Conservation (phyloP, 1,284 basidiomycete species). For the Sutorius eximius region DNA sequence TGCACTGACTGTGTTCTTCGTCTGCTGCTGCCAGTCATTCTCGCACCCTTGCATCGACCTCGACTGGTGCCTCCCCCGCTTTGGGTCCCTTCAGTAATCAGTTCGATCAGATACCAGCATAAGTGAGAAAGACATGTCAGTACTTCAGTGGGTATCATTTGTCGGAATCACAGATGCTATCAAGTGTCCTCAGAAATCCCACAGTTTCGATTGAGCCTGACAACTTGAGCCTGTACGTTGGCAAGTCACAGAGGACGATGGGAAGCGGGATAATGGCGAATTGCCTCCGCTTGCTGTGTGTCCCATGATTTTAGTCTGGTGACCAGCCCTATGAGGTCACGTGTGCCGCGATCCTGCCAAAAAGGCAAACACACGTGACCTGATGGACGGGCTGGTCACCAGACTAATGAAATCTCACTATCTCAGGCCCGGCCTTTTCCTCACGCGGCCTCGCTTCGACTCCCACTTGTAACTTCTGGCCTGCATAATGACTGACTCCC, state of each 20-base stretch:
- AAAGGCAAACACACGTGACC: not conserved
- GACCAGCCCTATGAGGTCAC: too few relatives aligned
- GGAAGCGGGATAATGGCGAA: not conserved
- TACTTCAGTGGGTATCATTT: not conserved
- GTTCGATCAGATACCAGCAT: not conserved
- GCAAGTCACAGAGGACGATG: too few relatives aligned
- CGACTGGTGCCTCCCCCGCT: not conserved
- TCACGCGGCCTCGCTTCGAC: too few relatives aligned
- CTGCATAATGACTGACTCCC: too few relatives aligned
- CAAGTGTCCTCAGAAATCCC: not conserved
- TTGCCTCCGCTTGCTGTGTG: not conserved
- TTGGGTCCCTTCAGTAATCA: not conserved
- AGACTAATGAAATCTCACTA: too few relatives aligned
- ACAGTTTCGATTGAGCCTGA: not conserved
- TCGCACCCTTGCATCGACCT: not conserved
- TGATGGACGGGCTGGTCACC: too few relatives aligned
- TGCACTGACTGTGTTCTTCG: too few relatives aligned
- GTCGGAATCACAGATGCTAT: not conserved
- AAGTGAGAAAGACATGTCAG: not conserved
- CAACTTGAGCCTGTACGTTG: not conserved
- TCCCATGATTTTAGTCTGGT: too few relatives aligned
- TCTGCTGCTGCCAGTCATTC: too few relatives aligned
- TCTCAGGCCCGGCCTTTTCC: too few relatives aligned
- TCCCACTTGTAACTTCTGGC: too few relatives aligned
- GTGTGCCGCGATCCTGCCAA: too few relatives aligned